Evolutionary conservation across 73 alveolate species (phyloP).

Genomic region (Tetrahymena borealis): DNA sequence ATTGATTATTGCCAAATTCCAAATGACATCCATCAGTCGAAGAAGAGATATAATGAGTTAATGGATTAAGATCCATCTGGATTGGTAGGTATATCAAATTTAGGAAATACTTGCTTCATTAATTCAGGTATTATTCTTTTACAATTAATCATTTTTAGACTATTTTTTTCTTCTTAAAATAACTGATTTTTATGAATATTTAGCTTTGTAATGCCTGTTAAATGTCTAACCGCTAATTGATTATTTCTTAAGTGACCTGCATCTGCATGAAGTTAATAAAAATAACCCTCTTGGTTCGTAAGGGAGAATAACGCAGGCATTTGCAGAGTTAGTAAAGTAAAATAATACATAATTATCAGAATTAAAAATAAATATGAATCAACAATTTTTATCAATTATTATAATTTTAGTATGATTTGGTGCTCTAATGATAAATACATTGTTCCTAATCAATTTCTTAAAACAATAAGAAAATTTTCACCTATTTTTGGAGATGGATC

Average conservation of each 20-base stretch:
- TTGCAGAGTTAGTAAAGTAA: conserved; percentile 56
- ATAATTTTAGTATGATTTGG: conserved; percentile 20
- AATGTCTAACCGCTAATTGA: conserved; percentile 78
- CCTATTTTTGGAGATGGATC: conserved; percentile 67
- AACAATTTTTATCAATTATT: no score
- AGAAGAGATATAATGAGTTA: background rate
- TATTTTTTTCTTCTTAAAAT: background rate
- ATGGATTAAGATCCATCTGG: conserved; percentile 46
- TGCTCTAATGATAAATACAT: conserved; percentile 17
- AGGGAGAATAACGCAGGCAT: conserved; percentile 58
- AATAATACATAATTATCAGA: conserved; percentile 5
- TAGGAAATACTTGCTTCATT: conserved; percentile 99
- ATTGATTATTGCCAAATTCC: background rate
- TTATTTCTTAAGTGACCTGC: conserved; percentile 55
- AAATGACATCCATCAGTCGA: background rate
- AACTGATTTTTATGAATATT: conserved; percentile 72
- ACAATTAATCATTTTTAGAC: conserved; percentile 64
- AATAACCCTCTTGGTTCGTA: conserved; percentile 84
- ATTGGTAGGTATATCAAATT: conserved; percentile 78
- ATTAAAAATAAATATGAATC: background rate
- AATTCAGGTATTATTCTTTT: conserved; percentile 90
- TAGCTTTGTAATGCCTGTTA: conserved; percentile 89
- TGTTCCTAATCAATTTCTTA: conserved; percentile 48
- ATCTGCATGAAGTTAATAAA: conserved; percentile 67
- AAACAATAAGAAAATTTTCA: conserved; percentile 39